Percentiles rank a stretch among this genome's conserved stretches.
phyloP scores from a whole-genome alignment of 768 basidiomycete species.

The Rhizopogon vinicolor region DNA sequence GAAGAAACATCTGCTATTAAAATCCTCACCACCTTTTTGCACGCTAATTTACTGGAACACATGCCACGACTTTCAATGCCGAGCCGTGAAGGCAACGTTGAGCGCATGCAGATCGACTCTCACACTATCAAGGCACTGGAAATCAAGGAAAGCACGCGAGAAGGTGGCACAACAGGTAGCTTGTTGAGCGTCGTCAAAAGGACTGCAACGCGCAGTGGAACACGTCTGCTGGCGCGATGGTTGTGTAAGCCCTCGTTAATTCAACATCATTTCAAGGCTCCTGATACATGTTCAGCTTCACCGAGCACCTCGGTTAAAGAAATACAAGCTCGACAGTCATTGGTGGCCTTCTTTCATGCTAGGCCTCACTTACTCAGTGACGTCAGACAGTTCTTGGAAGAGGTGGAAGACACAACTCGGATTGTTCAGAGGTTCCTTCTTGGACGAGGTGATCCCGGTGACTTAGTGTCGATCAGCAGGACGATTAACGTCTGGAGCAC shows the following conservation, averaged over 20 bases:
- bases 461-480: conserved; percentile 59
- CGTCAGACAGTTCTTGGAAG: conserved; percentile 47
- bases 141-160: conserved; percentile 68
- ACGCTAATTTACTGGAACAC: conserved; percentile 66
- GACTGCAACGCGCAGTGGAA: conserved; percentile 74
- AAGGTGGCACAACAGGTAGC: conserved; percentile 71
- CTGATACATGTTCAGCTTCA: conserved; percentile 50
- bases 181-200: conserved; percentile 71
- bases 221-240: conserved; percentile 70
- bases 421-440: conserved; percentile 75
- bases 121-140: conserved; percentile 89
- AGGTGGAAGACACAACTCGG: conserved; percentile 67
- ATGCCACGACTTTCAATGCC: conserved; percentile 65
- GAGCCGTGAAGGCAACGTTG: conserved; percentile 45
- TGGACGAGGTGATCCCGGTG: conserved; percentile 59
- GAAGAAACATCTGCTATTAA: conserved; percentile 54
- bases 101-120: conserved; percentile 85
- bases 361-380: conserved; percentile 64
- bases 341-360: conserved; percentile 66
- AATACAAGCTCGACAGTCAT: conserved; percentile 69
- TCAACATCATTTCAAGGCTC: conserved; percentile 1
- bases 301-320: conserved; percentile 74
- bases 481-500: conserved; percentile 58
- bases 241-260: conserved; percentile 53
- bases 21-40: conserved; percentile 63